Evolutionary conservation across 2,329 filamentous ascomycete genomes (phyloP), one percentile per base, ranked within the genome.

Genomic region (Pseudocercospora macadamiae): DNA sequence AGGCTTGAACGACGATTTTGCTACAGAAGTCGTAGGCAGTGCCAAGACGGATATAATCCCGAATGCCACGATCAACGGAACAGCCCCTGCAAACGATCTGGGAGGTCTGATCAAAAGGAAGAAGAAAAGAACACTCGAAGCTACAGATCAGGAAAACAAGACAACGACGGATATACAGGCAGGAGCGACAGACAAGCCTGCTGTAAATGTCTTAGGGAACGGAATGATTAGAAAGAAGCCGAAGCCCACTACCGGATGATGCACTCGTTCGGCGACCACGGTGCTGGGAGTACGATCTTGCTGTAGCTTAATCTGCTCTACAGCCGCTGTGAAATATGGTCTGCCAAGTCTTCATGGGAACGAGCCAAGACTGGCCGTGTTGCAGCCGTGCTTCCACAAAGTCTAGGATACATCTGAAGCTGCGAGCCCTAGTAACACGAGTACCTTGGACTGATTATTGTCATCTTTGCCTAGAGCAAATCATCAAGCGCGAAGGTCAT

Each of bases 211-310:
- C 8, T 74, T 87, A 16, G 71, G 74, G 1, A 75, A 74, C 14
- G 76, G 80, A 0, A 73, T 85, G 61, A 73, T 86, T 26, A 77
- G 83, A 57, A 86, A 85, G 75, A 88, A 86, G 71, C 72, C 79
- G 23, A 87, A 86, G 69, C 52, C 61, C 4, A 32, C 47, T 7
- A 32, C n/a, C 32, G 19, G 21, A 30, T 32, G 44, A 8, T 21
- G 32, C 26, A 12, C 12, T 32, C 6, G 6, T 32, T 49, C 21
- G 26, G 21, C 26, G 26, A 49, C 23, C 23, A 23, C 42, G 23
- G 23, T 10, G 37, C 37, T 42, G 37, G 16, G n/a, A n/a, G n/a
- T n/a, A n/a, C n/a, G n/a, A n/a, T n/a, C n/a, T n/a, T n/a, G n/a
- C n/a, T n/a, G n/a, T n/a, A n/a, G n/a, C n/a, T 26, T 23, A 12